Base-by-base conservation (phyloP, 768 basidiomycete genomes). In the Hygrophorus russula region DNA sequence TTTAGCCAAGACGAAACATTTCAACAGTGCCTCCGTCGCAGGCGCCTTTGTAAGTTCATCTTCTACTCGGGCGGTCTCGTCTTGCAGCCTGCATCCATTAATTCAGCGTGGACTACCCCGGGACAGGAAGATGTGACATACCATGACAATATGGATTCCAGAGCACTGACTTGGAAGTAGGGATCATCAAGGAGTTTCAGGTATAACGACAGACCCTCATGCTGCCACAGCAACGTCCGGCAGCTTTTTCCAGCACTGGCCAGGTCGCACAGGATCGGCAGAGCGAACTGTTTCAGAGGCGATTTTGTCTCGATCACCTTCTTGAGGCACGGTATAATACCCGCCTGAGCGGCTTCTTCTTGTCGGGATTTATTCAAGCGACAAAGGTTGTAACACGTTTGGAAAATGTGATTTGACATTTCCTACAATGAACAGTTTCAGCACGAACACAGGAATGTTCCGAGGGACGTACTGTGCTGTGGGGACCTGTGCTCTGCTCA, bases 361-460 rank as follows among this genome's bases (percentile, higher is more conserved):
- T 98, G 94, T 40, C 96, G 71, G 2, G 80, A 76, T 62, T 96
- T 96, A 64, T 93, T 93, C 47, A 99, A 67, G 5, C 93, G 79
- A 58, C 93, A 97, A 13, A 99, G 80, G 52, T 94, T 94, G 68
- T 89, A 98, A 55, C 93, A 90, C 2, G 92, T 91, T 62, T 96
- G 93, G 73, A 98, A 92, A 47, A 96, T 80, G 53, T 97, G 91
- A 50, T 97, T 98, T 39, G 89, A 83, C 62, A 97, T 86, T 75
- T 99, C 94, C 90, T 97, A 56, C 18, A 28, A 29, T 3, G 28
- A 36, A 38, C 19, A 18, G 44, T 18, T 27, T 9, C 10, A 46
- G 18, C 10, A 5, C 5, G 5, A 20, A 30, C n/a, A 3, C 10
- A 15, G 43, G n/a, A 41, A 37, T 31, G 14, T 5, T 37, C 3